Conservation (phyloP, 2,329 filamentous ascomycete species). For the Macrophomina phaseolina region DNA sequence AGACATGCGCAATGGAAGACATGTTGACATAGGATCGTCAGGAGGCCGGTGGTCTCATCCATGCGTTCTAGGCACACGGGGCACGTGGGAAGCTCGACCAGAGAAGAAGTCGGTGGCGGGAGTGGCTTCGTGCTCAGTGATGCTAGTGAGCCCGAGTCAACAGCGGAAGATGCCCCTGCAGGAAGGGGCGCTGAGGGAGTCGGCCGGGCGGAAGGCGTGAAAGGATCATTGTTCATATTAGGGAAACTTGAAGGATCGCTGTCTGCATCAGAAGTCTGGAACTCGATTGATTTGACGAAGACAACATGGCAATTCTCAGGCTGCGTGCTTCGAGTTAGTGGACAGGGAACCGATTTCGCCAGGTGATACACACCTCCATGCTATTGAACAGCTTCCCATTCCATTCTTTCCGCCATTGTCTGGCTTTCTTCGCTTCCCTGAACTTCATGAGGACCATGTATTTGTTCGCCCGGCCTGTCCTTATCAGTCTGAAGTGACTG, state of each 20-base stretch:
- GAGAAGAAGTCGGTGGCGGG: slow-evolving; percentile 78
- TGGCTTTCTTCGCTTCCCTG: slow-evolving; percentile 73
- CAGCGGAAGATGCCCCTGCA: slow-evolving; percentile 40
- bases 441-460: slow-evolving; percentile 98
- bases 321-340: slow-evolving; percentile 48
- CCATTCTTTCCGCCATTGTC: slow-evolving; percentile 82
- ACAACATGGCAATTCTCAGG: slow-evolving; percentile 94
- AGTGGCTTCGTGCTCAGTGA: slow-evolving; percentile 65
- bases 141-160: slow-evolving; percentile 41
- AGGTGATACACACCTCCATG: slow-evolving; percentile 70
- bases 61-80: slow-evolving; percentile 96
- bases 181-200: slow-evolving; percentile 44
- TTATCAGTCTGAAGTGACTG: slow-evolving; percentile 92
- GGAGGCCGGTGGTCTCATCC: slow-evolving; percentile 93
- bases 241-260: slow-evolving; percentile 60
- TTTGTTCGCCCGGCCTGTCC: slow-evolving; percentile 84
- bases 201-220: slow-evolving; percentile 63
- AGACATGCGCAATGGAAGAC: slow-evolving; percentile 97
- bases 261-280: slow-evolving; percentile 66
- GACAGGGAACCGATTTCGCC: background rate
- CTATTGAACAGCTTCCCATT: slow-evolving; percentile 93
- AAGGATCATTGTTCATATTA: slow-evolving; percentile 67
- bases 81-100: slow-evolving; percentile 92
- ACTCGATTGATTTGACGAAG: slow-evolving; percentile 90
- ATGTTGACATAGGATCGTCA: slow-evolving; percentile 96